phyloP scores from a whole-genome alignment of 2,329 filamentous ascomycete species.

The Neoascochyta sp. region DNA sequence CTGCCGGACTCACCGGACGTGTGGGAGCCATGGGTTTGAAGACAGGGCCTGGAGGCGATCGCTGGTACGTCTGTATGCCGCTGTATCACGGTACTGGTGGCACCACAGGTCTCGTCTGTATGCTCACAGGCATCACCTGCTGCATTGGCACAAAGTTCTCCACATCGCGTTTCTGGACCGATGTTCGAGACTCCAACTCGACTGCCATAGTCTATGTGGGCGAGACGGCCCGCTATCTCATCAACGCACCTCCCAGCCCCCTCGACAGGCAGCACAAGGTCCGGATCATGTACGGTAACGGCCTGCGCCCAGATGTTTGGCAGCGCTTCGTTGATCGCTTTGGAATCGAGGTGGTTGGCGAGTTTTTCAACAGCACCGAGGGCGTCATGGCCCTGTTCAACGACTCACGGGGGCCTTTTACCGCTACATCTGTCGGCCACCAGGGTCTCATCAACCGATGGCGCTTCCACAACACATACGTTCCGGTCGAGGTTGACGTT shows the following conservation, averaged over 20 bases:
- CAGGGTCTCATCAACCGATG: slow-evolving; percentile 61
- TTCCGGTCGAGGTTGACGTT: slow-evolving; percentile 67
- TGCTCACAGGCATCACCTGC: slow-evolving; percentile 55
- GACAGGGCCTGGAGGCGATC: slow-evolving; percentile 47
- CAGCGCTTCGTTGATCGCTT: slow-evolving; percentile 61
- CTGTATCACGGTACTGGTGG: slow-evolving; percentile 73
- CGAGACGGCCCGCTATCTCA: slow-evolving; percentile 70
- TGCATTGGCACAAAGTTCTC: slow-evolving; percentile 67
- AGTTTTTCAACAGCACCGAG: slow-evolving; percentile 78
- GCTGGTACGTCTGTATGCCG: slow-evolving; percentile 75
- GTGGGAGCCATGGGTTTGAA: slow-evolving; percentile 36
- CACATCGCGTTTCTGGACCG: slow-evolving; percentile 66
- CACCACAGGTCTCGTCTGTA: slow-evolving; percentile 54
- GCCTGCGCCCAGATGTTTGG: slow-evolving; percentile 67
- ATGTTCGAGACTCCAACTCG: slow-evolving; percentile 63
- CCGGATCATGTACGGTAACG: slow-evolving; percentile 62
- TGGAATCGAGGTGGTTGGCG: slow-evolving; percentile 58
- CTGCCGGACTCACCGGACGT: slow-evolving; percentile 41
- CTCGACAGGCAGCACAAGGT: slow-evolving; percentile 59
- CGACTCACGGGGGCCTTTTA: slow-evolving; percentile 57
- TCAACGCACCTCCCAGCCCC: slow-evolving; percentile 62
- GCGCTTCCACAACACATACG: slow-evolving; percentile 51
- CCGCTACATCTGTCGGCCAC: slow-evolving; percentile 63
- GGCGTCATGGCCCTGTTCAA: slow-evolving; percentile 64
- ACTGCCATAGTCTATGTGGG: slow-evolving; percentile 76